A percentile compares a stretch with the other conserved stretches of the same genome.
Evolutionary conservation across 306 rosid species (phyloP).

Genomic region (Acacia melanoxylon): DNA sequence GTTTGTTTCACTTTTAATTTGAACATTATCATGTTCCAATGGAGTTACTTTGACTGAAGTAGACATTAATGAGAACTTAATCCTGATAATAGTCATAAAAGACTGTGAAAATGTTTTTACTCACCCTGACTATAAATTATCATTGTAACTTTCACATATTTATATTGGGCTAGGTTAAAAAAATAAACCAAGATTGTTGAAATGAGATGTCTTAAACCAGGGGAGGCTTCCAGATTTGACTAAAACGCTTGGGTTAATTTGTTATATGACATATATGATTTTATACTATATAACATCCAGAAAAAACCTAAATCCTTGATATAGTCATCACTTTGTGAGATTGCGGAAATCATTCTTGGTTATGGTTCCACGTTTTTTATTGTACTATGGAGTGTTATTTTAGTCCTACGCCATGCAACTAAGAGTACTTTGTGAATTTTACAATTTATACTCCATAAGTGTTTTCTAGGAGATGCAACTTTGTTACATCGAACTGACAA

Average conservation of each 20-base stretch:
- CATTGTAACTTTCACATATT: background rate
- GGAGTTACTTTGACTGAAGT: background rate
- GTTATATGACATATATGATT: background rate
- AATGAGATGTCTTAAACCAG: background rate
- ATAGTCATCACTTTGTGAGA: background rate
- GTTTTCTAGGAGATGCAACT: background rate
- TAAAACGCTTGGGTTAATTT: background rate
- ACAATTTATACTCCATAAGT: background rate
- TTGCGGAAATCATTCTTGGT: background rate
- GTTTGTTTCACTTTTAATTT: background rate
- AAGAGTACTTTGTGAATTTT: background rate
- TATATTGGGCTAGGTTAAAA: background rate
- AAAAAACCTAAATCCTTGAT: background rate
- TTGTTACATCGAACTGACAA: background rate
- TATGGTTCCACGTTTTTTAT: background rate
- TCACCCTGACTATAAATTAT: background rate
- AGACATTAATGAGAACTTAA: background rate
- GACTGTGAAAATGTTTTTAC: background rate
- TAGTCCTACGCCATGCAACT: background rate
- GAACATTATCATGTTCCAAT: background rate
- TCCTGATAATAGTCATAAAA: background rate
- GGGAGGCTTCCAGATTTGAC: background rate
- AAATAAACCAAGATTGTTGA: background rate
- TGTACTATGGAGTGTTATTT: background rate
- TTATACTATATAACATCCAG: background rate